phyloP scores from a whole-genome alignment of 805 yeast genomes.

The Priceomyces haplophilus region DNA sequence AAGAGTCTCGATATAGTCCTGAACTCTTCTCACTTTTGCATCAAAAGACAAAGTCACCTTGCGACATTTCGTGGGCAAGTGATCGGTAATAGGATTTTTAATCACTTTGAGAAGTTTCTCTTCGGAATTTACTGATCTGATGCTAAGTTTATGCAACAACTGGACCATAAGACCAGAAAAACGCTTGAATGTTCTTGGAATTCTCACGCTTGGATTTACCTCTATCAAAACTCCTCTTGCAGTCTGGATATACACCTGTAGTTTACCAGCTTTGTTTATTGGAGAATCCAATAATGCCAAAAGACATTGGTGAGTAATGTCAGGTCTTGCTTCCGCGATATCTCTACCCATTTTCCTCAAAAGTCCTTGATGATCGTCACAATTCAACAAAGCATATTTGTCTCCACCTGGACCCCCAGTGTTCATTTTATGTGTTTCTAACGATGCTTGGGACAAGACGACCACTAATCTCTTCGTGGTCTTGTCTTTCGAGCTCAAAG shows the following conservation, averaged over 20 bases:
- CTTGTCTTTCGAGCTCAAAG: slow-evolving; percentile 81
- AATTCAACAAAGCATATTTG: slow-evolving; percentile 87
- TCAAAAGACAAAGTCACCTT: slow-evolving; percentile 91
- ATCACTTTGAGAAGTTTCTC: slow-evolving; percentile 91
- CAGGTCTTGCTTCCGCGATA: slow-evolving; percentile 98
- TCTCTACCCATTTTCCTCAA: slow-evolving; percentile 95
- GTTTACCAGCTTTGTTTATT: slow-evolving; percentile 92
- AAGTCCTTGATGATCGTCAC: slow-evolving; percentile 97
- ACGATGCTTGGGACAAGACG: slow-evolving; percentile 92
- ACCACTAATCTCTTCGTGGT: slow-evolving; percentile 83
- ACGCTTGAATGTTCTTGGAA: slow-evolving; percentile 97
- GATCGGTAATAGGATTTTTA: slow-evolving; percentile 96
- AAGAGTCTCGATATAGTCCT: slow-evolving; percentile 77
- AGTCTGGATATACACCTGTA: slow-evolving; percentile 95
- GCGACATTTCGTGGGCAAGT: slow-evolving; percentile 92
- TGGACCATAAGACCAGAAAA: slow-evolving; percentile 98
- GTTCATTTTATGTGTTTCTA: slow-evolving; percentile 90
- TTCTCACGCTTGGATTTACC: slow-evolving; percentile 93
- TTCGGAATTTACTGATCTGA: slow-evolving; percentile 91
- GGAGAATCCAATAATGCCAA: slow-evolving; percentile 95
- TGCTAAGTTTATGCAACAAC: slow-evolving; percentile 84
- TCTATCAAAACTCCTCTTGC: slow-evolving; percentile 93
- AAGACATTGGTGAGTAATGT: slow-evolving; percentile 96
- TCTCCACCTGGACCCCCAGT: slow-evolving; percentile 78
- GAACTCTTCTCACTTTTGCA: slow-evolving; percentile 82